Percentiles rank a stretch among this genome's conserved stretches.
These are phyloP conservation scores for Psilocybe sp. DNA, from an alignment of 768 basidiomycete genomes.

Conservation along the genomic window DNA sequence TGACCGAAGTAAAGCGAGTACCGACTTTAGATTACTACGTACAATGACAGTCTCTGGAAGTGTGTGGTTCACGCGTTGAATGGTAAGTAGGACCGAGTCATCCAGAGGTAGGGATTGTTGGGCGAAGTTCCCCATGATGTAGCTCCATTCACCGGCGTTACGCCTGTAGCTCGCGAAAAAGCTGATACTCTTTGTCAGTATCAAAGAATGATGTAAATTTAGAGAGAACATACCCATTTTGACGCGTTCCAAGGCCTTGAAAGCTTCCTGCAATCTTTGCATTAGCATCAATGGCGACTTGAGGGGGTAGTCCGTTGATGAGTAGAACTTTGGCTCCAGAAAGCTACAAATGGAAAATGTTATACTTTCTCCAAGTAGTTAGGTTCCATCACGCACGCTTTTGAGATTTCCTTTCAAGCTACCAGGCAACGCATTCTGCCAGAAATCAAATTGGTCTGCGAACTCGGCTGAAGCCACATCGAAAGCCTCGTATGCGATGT, in stretches of 20 bases:
- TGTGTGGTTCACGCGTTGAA: conserved; percentile 37
- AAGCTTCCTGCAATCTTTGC: conserved; percentile 49
- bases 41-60: conserved; percentile 43
- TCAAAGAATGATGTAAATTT: not conserved
- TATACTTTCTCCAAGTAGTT: not conserved
- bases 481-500: conserved; percentile 56
- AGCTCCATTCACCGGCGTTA: conserved; percentile 35
- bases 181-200: conserved; percentile 16
- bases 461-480: conserved; percentile 50
- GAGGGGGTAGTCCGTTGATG: conserved; percentile 53
- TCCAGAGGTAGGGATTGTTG: conserved; percentile 48
- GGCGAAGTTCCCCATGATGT: conserved; percentile 52
- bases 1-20: not conserved
- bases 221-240: conserved; percentile 35
- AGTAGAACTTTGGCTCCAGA: conserved; percentile 51
- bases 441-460: conserved; percentile 47
- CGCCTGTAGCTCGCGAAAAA: conserved; percentile 45
- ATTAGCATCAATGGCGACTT: conserved; percentile 49
- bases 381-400: conserved; percentile 29
- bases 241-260: conserved; percentile 47
- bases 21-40: conserved; percentile 11
- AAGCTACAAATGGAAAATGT: no score
- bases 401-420: conserved; percentile 43
- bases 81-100: conserved; percentile 44
- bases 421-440: conserved; percentile 53